Evolutionary conservation across 129 eudicot genomes (phyloP).

Genomic region (Flaveria robusta): DNA sequence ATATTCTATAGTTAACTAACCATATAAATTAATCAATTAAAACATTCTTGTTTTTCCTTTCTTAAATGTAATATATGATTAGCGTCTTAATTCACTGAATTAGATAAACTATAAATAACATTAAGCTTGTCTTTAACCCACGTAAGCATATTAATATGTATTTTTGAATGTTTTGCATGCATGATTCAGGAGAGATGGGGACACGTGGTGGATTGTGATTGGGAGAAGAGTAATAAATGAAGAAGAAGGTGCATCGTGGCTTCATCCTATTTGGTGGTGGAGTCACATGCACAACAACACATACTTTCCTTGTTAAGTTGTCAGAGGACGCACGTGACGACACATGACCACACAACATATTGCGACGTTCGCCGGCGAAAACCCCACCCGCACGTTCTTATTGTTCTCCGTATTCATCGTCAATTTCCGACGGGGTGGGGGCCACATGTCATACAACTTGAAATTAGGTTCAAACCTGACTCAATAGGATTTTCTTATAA

Average conservation of each 20-base stretch:
- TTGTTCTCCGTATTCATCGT: constrained; percentile 28
- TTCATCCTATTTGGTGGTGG: constrained; percentile 25
- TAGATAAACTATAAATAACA: background rate
- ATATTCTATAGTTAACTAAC: constrained; percentile 13
- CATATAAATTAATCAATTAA: constrained; percentile 14
- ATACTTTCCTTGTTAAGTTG: constrained; percentile 31
- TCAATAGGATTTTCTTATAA: no score
- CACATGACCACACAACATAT: constrained; percentile 37
- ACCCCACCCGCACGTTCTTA: constrained; percentile 32
- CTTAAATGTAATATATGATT: background rate
- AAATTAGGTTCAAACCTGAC: no score
- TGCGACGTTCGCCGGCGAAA: constrained; percentile 28
- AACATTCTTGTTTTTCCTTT: constrained; percentile 24
- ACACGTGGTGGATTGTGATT: constrained; percentile 10
- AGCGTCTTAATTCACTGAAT: constrained; percentile 28
- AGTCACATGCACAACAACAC: constrained; percentile 40
- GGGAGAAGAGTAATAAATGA: constrained; percentile 14
- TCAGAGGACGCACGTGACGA: constrained; percentile 23
- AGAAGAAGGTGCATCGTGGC: constrained; percentile 32
- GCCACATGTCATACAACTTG: background rate
- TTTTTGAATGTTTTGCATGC: background rate
- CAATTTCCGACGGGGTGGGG: background rate
- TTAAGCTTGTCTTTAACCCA: constrained; percentile 17
- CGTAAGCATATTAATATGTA: background rate
- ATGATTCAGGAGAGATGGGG: background rate